Percentiles rank a stretch among this genome's conserved stretches.
These are phyloP conservation scores for Xylaria arbuscula DNA, from an alignment of 2,329 filamentous ascomycete species.

Conservation along the genomic window DNA sequence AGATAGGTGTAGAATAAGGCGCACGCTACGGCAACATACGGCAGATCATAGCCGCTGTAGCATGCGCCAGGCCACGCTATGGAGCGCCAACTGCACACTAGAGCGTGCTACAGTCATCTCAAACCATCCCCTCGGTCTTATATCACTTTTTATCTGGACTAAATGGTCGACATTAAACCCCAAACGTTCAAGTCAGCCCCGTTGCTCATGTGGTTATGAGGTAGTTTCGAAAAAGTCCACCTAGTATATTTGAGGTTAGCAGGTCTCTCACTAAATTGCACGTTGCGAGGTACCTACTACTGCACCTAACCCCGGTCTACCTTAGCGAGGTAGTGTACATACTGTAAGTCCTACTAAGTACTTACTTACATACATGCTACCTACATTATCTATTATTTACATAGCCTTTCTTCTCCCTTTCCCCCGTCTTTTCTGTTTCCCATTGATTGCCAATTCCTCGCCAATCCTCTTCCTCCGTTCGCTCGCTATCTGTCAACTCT, in stretches of 20 bases:
- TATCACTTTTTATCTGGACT: not conserved
- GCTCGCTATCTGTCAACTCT: not conserved
- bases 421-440: constrained; percentile 4
- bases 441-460: constrained; percentile 9
- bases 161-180: not conserved
- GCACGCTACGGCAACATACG: not conserved
- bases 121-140: not conserved
- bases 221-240: not conserved
- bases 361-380: not conserved
- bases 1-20: not conserved
- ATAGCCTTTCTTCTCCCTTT: not conserved
- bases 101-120: not conserved
- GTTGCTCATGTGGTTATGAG: not conserved
- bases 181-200: constrained; percentile 7
- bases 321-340: not conserved
- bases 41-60: not conserved
- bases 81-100: not conserved
- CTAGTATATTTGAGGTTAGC: constrained; percentile 11
- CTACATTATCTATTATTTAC: not conserved
- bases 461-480: not conserved
- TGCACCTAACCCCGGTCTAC: not conserved
- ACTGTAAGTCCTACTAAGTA: no score
- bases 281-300: not conserved
- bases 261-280: not conserved
- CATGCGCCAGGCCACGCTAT: not conserved